These are phyloP conservation scores for Hordeum vulgare DNA, from an alignment of 176 grass and related monocot genomes.

Conservation along the genomic window MorexV3_pseudomolecules_assembly NC_058518.1:486469465-486469964, in stretches of 20 bases:
- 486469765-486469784: not conserved
- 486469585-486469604: not conserved
- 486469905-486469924: too few relatives aligned
- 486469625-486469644: not conserved
- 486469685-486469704: not conserved
- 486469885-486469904: too few relatives aligned
- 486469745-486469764: not conserved
- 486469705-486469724: not conserved
- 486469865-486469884: not conserved
- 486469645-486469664: not conserved
- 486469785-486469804: not conserved
- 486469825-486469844: not conserved
- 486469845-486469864: not conserved
- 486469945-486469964: too few relatives aligned
- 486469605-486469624: constrained; percentile 9
- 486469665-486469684: not conserved
- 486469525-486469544: not conserved
- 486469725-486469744: not conserved
- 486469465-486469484: constrained; percentile 65
- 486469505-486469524: not conserved
- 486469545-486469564: not conserved
- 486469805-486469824: not conserved
- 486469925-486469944: too few relatives aligned
- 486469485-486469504: constrained; percentile 33
- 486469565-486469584: not conserved